Conservation (phyloP, 768 basidiomycete species). For the Mycena kentingensis region DNA sequence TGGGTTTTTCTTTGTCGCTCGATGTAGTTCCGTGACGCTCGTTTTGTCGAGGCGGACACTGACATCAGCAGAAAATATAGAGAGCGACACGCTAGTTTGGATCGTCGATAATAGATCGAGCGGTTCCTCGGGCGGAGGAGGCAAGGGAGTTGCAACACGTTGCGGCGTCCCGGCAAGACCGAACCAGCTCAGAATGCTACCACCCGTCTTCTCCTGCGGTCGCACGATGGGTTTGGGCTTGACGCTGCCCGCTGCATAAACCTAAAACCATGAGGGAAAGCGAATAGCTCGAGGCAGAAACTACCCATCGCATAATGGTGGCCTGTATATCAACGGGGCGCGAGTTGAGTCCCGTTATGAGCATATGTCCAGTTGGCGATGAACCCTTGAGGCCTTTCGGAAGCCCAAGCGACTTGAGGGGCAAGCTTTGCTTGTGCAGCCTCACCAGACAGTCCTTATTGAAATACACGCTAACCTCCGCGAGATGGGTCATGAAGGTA, state of each 20-base stretch:
- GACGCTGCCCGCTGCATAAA: slow-evolving; percentile 67
- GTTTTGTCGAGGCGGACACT: slow-evolving; percentile 67
- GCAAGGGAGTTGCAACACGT: slow-evolving; percentile 35
- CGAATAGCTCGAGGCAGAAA: neutral
- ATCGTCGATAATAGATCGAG: slow-evolving; percentile 42
- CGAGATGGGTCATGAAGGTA: slow-evolving; percentile 86
- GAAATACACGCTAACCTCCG: slow-evolving; percentile 77
- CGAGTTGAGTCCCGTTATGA: slow-evolving; percentile 61
- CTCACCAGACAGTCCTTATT: slow-evolving; percentile 73
- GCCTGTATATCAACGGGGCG: too few species aligned
- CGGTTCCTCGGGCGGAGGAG: slow-evolving; percentile 36
- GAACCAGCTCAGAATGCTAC: slow-evolving; percentile 52
- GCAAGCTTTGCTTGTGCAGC: slow-evolving; percentile 62
- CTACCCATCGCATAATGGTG: slow-evolving; percentile 73
- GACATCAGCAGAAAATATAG: slow-evolving; percentile 68
- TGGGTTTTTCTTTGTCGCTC: slow-evolving; percentile 95
- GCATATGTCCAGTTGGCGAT: slow-evolving; percentile 67
- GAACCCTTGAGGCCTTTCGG: slow-evolving; percentile 57
- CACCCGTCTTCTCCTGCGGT: slow-evolving; percentile 36
- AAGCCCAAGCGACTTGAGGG: slow-evolving; percentile 51
- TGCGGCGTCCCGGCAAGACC: slow-evolving; percentile 44
- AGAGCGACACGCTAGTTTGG: slow-evolving; percentile 58
- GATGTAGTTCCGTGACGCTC: slow-evolving; percentile 69
- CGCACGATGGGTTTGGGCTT: slow-evolving; percentile 45
- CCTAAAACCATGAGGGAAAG: slow-evolving; percentile 20